Evolutionary conservation across 2,329 filamentous ascomycete genomes (phyloP).

Genomic region (Cladosporium austrohemisphaericum): DNA sequence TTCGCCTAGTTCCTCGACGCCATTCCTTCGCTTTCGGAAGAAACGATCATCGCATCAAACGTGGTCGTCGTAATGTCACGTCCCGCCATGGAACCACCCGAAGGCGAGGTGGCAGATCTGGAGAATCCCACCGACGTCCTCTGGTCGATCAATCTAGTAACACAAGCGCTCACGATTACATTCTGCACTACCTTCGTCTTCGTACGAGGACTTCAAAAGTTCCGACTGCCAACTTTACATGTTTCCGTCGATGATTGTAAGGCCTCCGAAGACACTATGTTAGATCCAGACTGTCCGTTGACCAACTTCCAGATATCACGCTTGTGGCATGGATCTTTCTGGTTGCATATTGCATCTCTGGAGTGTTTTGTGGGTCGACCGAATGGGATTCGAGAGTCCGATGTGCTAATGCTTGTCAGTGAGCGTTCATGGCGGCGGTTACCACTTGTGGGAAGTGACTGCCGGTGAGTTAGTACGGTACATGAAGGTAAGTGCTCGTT

Average conservation of each 20-base stretch:
- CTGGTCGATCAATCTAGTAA: conserved; percentile 4
- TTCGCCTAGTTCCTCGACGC: no score
- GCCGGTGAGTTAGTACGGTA: not conserved
- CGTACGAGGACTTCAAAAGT: not conserved
- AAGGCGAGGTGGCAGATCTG: conserved; percentile 1
- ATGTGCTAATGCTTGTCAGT: no score
- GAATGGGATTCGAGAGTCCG: no score
- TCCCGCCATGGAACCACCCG: not conserved
- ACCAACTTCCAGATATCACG: not conserved
- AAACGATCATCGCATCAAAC: not conserved
- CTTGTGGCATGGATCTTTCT: not conserved
- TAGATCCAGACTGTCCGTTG: no score
- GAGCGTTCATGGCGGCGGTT: conserved; percentile 7
- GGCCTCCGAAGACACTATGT: no score
- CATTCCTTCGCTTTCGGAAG: not conserved
- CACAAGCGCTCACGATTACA: not conserved
- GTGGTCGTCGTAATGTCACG: not conserved
- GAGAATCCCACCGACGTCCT: conserved; percentile 4
- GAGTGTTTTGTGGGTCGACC: not conserved
- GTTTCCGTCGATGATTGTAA: not conserved
- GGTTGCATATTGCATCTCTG: not conserved
- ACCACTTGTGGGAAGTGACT: conserved; percentile 5
- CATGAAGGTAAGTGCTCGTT: not conserved
- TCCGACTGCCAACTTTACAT: not conserved
- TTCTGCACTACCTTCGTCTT: not conserved